phyloP scores from a whole-genome alignment of 345 rosid genomes.

The Anastatica hierochuntica region DNA sequence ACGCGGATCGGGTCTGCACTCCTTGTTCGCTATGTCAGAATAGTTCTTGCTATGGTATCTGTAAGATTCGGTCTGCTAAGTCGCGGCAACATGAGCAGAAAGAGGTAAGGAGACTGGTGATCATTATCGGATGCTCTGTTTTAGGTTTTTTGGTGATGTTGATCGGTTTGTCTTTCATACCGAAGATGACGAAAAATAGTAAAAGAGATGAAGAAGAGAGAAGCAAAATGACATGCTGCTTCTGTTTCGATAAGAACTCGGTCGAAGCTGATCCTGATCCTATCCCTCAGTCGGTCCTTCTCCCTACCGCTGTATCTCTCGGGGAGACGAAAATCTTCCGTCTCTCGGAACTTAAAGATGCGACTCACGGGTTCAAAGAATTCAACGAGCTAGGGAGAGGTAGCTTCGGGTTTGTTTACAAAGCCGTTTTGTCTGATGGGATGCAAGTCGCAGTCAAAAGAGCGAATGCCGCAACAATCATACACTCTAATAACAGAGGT shows the following conservation, averaged over 20 bases:
- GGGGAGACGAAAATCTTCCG: slow-evolving; percentile 72
- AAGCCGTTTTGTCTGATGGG: slow-evolving; percentile 77
- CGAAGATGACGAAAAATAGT: slow-evolving; percentile 23
- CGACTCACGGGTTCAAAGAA: slow-evolving; percentile 88
- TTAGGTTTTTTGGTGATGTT: slow-evolving; percentile 42
- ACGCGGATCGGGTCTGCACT: slow-evolving; percentile 70
- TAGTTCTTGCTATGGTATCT: slow-evolving; percentile 56
- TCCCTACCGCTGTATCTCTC: slow-evolving; percentile 34
- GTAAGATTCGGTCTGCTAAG: slow-evolving; percentile 30
- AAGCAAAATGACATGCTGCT: slow-evolving; percentile 32
- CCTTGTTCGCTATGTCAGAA: slow-evolving; percentile 92
- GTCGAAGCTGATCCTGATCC: slow-evolving; percentile 39
- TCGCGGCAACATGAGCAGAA: slow-evolving; percentile 19
- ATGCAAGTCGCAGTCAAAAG: slow-evolving; percentile 80
- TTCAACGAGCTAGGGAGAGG: slow-evolving; percentile 87
- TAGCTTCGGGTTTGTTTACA: slow-evolving; percentile 87
- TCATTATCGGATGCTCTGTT: slow-evolving; percentile 45
- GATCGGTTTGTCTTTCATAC: slow-evolving; percentile 41
- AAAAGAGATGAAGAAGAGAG: slow-evolving; percentile 49
- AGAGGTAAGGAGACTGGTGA: slow-evolving; percentile 26
- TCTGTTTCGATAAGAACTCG: slow-evolving; percentile 46
- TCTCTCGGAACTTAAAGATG: slow-evolving; percentile 79
- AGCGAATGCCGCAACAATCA: slow-evolving; percentile 91
- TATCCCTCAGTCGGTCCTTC: slow-evolving; percentile 24
- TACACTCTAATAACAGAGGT: slow-evolving; percentile 66